Evolutionary conservation across 495 filamentous ascomycete genomes (phyloP), one percentile per base, ranked within the genome.

Genomic region (Lasiosphaeris hirsuta): DNA sequence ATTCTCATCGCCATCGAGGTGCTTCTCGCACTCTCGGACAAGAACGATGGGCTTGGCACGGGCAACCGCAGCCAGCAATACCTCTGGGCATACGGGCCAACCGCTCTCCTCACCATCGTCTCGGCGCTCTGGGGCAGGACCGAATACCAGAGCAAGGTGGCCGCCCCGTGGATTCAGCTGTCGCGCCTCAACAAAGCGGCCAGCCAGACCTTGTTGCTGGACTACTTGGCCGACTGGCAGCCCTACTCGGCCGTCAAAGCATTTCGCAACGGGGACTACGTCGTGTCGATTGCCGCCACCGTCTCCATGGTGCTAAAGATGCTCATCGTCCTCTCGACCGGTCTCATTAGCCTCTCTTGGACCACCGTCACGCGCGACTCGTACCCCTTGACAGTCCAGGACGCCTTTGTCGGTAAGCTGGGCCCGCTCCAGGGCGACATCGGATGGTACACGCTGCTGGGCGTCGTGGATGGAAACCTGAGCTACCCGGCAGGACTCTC

Each of bases 51-150:
- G 11, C 11, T 66, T 4, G 56, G 49, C 2, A 60, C 55, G 0
- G 39, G 40, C 15, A 44, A 30, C 9, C n/a, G n/a, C n/a, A n/a
- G n/a, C n/a, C 51, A 53, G 37, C 60, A 63, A n/a, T 73, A 71
- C 55, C 51, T 63, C 3, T 73, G 67, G 68, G 68, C 62, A 0
- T 71, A 68, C 33, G 69, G 69, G 6, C 68, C 70, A 23, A 73
- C 70, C 4, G 68, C 69, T 0, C 35, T 69, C 36, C 49, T 73
- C 0, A 69, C 66, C 3, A 17, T 68, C 1, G 41, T 70, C 5
- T 57, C 51, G 13, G 66, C 62, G 1, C 3, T 71, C 1, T 73
- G 66, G 70, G 52, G 51, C 3, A 64, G 66, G 0, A 59, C 61
- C 5, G 68, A 71, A 34, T 64, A 62, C 46, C 59, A 68, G n/a